Conservation (phyloP, 2,329 filamentous ascomycete genomes). For the Aspergillus thermomutatus region DNA sequence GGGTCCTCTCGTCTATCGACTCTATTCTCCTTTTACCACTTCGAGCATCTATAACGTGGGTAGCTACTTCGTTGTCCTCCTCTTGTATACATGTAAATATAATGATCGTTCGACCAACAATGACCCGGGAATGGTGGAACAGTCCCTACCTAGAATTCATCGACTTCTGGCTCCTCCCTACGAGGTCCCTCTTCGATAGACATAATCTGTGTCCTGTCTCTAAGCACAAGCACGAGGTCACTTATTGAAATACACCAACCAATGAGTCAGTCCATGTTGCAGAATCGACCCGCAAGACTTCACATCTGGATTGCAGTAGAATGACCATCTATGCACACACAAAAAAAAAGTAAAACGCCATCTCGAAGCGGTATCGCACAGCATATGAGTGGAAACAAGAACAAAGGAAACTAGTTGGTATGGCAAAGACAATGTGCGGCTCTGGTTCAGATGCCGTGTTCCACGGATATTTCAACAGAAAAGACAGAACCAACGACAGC, state of each 20-base stretch:
- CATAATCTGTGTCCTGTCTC: neutral
- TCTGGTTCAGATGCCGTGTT: neutral
- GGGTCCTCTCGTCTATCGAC: neutral
- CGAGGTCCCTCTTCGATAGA: neutral
- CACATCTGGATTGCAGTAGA: neutral
- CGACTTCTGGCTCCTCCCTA: neutral
- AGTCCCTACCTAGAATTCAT: neutral
- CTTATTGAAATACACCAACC: neutral
- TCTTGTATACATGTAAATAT: constrained; percentile 8
- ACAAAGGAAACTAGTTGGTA: neutral
- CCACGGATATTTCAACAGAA: neutral
- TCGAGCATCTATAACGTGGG: constrained; percentile 17
- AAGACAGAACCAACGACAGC: neutral
- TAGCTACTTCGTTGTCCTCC: constrained; percentile 3
- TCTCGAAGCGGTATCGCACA: neutral
- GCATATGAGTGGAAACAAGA: neutral
- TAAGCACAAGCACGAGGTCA: neutral
- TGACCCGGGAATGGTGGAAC: neutral
- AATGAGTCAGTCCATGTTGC: neutral
- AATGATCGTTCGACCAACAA: neutral
- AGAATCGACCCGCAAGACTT: neutral
- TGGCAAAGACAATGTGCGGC: neutral
- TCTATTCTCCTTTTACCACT: constrained; percentile 1
- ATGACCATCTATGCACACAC: neutral
- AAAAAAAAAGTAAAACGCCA: neutral